phyloP scores from a whole-genome alignment of 805 yeast species.

The Suhomyces sp. region DNA sequence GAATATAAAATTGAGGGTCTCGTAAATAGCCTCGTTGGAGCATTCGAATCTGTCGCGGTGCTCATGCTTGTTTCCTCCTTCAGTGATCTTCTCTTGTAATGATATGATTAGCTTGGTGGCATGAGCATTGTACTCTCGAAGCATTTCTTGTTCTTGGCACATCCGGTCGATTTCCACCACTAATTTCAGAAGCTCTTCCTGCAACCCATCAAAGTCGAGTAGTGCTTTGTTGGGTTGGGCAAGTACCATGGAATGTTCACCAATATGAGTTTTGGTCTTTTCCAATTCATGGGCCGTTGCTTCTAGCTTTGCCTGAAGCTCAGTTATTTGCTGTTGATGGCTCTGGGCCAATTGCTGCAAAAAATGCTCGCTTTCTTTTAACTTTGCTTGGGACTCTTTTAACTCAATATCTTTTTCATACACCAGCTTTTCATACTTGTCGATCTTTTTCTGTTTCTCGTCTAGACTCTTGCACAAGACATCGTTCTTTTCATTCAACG shows the following conservation, averaged over 20 bases:
- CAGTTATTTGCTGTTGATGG: neutral
- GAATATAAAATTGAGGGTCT: neutral
- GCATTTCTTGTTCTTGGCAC: neutral
- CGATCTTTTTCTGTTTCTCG: neutral
- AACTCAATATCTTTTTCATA: neutral
- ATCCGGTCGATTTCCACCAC: slow-evolving; percentile 1
- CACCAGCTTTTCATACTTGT: neutral
- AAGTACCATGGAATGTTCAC: neutral
- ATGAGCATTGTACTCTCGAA: neutral
- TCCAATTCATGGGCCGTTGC: neutral
- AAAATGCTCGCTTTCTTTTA: neutral
- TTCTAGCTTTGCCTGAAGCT: neutral
- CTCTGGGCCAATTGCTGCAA: neutral
- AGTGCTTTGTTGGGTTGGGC: neutral
- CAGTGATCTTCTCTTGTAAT: slow-evolving; percentile 1
- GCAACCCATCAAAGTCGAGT: neutral
- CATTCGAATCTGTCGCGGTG: neutral
- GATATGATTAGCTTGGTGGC: slow-evolving; percentile 1
- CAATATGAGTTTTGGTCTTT: neutral
- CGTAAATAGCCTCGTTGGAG: neutral
- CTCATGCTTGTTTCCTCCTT: neutral
- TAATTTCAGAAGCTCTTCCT: neutral
- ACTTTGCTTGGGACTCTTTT: neutral
- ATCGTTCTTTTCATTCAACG: neutral
- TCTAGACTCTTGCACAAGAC: neutral